Evolutionary conservation across 108 stramenopile species (phyloP).

Genomic region (Craspedostauros australis): DNA sequence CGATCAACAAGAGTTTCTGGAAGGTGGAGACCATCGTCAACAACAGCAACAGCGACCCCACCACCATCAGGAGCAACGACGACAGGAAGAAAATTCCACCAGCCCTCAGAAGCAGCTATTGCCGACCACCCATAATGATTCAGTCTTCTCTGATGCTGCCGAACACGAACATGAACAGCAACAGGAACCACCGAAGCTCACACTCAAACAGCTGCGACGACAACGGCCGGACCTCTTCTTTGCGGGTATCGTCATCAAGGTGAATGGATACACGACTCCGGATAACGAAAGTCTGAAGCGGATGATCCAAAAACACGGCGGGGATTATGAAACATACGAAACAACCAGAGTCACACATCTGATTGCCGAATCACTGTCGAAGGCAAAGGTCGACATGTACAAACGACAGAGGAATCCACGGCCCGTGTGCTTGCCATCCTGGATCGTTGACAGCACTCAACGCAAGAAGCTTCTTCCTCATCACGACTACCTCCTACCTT

Average conservation of each 20-base stretch:
- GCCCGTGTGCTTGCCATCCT: conserved; percentile 57
- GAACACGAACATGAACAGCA: not conserved
- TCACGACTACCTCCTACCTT: conserved; percentile 54
- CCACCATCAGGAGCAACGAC: no score
- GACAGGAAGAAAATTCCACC: no score
- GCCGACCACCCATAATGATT: no score
- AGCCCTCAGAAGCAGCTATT: no score
- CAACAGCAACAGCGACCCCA: no score
- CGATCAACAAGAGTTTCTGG: no score
- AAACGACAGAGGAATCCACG: conserved; percentile 54
- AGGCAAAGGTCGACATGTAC: conserved; percentile 71
- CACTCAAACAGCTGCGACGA: conserved; percentile 1
- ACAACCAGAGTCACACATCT: conserved; percentile 74
- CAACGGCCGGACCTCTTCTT: conserved; percentile 67
- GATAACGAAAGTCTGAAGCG: conserved; percentile 65
- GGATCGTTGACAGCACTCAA: conserved; percentile 63
- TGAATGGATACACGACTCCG: conserved; percentile 72
- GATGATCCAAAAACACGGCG: conserved; percentile 67
- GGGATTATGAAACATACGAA: conserved; percentile 80
- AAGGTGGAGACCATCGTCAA: no score
- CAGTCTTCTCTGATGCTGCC: no score
- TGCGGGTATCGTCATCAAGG: conserved; percentile 57
- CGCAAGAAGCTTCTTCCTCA: conserved; percentile 48
- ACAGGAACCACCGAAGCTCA: not conserved
- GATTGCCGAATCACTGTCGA: conserved; percentile 67